These are phyloP conservation scores for Raffaelea arxii DNA, from an alignment of 2,329 filamentous ascomycete species.

Conservation along the genomic window DNA sequence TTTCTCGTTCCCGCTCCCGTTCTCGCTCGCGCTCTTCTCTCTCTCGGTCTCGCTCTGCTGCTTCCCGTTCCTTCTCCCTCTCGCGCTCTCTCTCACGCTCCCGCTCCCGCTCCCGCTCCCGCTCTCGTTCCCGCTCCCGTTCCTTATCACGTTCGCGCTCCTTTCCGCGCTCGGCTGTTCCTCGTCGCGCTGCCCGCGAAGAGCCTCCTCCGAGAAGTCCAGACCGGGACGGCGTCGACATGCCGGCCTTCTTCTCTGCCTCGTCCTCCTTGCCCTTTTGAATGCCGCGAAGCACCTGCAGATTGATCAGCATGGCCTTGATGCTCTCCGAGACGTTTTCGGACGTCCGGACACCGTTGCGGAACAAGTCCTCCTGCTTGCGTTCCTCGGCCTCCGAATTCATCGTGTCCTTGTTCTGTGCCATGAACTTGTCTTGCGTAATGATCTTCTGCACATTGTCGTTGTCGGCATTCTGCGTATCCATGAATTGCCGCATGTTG, in stretches of 20 bases:
- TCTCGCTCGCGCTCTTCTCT: conserved; percentile 18
- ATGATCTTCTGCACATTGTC: conserved; percentile 26
- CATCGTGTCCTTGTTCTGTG: conserved; percentile 24
- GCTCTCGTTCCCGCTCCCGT: conserved; percentile 11
- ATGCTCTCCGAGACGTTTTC: conserved; percentile 25
- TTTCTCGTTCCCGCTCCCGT: conserved; percentile 21
- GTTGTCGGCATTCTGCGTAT: conserved; percentile 29
- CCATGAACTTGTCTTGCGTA: conserved; percentile 28
- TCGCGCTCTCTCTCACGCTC: conserved; percentile 8
- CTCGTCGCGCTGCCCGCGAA: conserved; percentile 15
- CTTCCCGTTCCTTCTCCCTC: conserved; percentile 14
- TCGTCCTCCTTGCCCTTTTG: conserved; percentile 30
- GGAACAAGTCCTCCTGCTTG: conserved; percentile 19
- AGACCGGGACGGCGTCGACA: conserved; percentile 12
- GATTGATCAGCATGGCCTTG: conserved; percentile 24
- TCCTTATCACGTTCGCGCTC: conserved; percentile 14
- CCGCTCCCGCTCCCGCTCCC: conserved; percentile 15
- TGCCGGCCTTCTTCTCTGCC: conserved; percentile 18
- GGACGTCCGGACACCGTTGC: conserved; percentile 18
- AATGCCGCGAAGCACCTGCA: conserved; percentile 29
- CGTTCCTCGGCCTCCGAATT: conserved; percentile 18
- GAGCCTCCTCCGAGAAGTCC: conserved; percentile 10
- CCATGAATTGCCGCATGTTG: conserved; percentile 23
- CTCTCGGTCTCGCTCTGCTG: conserved; percentile 14
- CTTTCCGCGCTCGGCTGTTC: conserved; percentile 15